Percentiles rank a stretch among this genome's conserved stretches.
These are phyloP conservation scores for Clavulina sp. DNA, from an alignment of 768 basidiomycete species.

Conservation along the genomic window DNA sequence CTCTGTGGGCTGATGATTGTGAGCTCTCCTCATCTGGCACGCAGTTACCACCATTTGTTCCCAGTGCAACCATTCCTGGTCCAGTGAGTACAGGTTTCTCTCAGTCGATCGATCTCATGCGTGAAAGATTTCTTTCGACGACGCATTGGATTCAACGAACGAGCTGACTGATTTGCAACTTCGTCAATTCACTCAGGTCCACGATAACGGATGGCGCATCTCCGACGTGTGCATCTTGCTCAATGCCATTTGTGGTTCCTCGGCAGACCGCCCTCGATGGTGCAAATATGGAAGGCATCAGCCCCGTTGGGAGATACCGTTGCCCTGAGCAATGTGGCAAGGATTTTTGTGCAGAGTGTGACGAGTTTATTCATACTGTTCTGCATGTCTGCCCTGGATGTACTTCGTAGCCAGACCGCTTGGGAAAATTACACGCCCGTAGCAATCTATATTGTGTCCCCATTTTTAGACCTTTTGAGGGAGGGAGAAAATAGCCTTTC, in stretches of 20 bases:
- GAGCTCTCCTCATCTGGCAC: slow-evolving; percentile 87
- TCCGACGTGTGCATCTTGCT: slow-evolving; percentile 57
- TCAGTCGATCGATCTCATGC: slow-evolving; percentile 1
- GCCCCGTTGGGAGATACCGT: slow-evolving; percentile 70
- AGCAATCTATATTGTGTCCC: too few relatives aligned
- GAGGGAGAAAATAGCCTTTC: too few relatives aligned
- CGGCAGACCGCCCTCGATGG: slow-evolving; percentile 21
- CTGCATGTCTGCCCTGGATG: slow-evolving; percentile 78
- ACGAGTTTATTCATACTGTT: slow-evolving; percentile 90
- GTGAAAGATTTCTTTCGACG: slow-evolving; percentile 6
- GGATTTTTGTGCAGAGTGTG: slow-evolving; percentile 91
- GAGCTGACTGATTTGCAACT: slow-evolving; percentile 2
- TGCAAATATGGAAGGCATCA: slow-evolving; percentile 38
- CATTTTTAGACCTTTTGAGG: too few relatives aligned
- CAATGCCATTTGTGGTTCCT: slow-evolving; percentile 42
- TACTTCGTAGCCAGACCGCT: slow-evolving; percentile 2
- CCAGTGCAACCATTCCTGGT: slow-evolving; percentile 75
- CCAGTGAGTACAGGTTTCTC: slow-evolving; percentile 39
- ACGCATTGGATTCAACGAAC: slow-evolving; percentile 2
- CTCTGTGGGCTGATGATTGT: slow-evolving; percentile 97
- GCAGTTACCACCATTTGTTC: slow-evolving; percentile 91
- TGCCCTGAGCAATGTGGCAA: slow-evolving; percentile 72
- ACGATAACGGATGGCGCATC: neutral
- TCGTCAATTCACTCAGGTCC: neutral
- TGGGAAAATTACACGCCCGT: too few relatives aligned